Evolutionary conservation across 2,329 filamentous ascomycete genomes (phyloP), one percentile per base, ranked within the genome.

Genomic region (Aspergillus texensis): DNA sequence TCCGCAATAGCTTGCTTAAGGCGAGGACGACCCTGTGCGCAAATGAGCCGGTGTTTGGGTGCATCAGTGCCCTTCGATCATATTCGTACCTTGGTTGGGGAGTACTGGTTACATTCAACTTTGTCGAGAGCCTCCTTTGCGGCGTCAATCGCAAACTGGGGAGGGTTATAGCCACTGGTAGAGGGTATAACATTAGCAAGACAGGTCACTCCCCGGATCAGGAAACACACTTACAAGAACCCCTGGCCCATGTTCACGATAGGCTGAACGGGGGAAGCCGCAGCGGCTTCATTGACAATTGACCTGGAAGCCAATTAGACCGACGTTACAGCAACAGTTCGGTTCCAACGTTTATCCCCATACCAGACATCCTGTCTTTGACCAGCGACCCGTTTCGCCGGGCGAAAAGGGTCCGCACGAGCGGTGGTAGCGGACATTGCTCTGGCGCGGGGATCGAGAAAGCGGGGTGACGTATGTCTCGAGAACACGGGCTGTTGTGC

Each of bases 71-170:
- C 14, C 28, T 19, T 36, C 34, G n/a, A 48, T 19, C 54, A 28
- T 24, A 21, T 41, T 19, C 45, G 56, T 78, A 86, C 84, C 84
- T 93, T 95, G 24, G 95, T 97, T 2, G 94, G 95, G 26, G 93
- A 94, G 84, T 99, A 99, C 83, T 99, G 95, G 79, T 99, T 99
- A 85, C 94, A 97, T 70, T 98, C 95, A 26, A 99, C 94, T 58
- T 88, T 86, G 74, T 97, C 90, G 58, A 99, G 86, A 45, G 94
- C 94, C 45, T 90, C 83, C 80, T 97, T 98, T 58, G 95, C 95
- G 48, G 95, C 95, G 71, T 97, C 87, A 68, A 97, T 83, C 68
- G 97, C 93, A 78, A 97, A 98, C 41, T 89, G 80, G 9, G 94
- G 94, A 62, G 94, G 94, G 75, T 98, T 98, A 79, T 98, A 98